These are phyloP conservation scores for Rhododendron kiyosumense DNA, from an alignment of 148 eudicot species.

Conservation along the genomic window DNA sequence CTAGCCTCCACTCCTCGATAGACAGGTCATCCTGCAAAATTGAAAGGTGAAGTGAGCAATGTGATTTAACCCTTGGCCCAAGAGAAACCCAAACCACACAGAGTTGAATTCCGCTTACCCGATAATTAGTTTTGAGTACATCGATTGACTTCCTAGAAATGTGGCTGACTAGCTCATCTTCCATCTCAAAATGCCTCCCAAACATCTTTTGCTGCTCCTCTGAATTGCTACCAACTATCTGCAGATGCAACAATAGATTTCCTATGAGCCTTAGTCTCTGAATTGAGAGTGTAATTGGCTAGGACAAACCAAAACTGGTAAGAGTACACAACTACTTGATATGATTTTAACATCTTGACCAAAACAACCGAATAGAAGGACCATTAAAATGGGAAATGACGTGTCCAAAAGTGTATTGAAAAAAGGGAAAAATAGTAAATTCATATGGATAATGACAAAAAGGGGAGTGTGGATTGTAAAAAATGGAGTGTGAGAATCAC, in stretches of 20 bases:
- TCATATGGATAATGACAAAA: too few species aligned
- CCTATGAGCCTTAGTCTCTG: not conserved
- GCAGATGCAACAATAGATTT: conserved; percentile 4
- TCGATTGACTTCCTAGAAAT: conserved; percentile 83
- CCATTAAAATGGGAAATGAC: not conserved
- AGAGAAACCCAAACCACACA: not conserved
- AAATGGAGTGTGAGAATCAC: too few species aligned
- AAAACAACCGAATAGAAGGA: not conserved
- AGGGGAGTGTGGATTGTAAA: too few species aligned
- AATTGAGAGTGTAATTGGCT: not conserved
- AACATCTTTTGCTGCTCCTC: conserved; percentile 93
- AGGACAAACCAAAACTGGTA: not conserved
- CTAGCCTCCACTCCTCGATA: conserved; percentile 57
- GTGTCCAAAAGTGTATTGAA: too few species aligned
- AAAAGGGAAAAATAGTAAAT: too few species aligned
- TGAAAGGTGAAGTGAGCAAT: not conserved
- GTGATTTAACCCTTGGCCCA: not conserved
- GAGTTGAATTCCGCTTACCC: conserved; percentile 35
- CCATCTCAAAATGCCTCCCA: conserved; percentile 84
- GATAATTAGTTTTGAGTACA: conserved; percentile 60
- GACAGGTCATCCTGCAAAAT: conserved; percentile 57
- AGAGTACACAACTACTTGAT: not conserved
- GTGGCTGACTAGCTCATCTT: conserved; percentile 92
- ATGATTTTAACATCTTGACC: not conserved
- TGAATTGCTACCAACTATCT: conserved; percentile 70